Percentiles rank a stretch among this genome's conserved stretches.
Evolutionary conservation across 2,329 filamentous ascomycete species (phyloP).

Genomic region (Cryphonectria japonica): DNA sequence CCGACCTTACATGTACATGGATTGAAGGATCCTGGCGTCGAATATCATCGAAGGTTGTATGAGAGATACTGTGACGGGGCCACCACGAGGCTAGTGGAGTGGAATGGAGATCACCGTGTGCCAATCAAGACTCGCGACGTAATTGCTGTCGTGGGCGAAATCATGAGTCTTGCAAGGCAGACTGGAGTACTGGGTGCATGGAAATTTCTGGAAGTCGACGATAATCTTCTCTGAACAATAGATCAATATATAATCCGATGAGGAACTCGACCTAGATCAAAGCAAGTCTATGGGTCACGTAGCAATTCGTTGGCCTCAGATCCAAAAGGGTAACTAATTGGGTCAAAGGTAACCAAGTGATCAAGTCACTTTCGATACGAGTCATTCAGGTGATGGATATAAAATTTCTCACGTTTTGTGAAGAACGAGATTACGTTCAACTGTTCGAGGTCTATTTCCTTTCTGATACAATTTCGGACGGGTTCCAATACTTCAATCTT

Average conservation of each 20-base stretch:
- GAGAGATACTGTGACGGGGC: constrained; percentile 1
- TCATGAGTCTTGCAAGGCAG: not conserved
- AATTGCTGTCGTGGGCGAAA: not conserved
- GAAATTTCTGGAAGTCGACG: not conserved
- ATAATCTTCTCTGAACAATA: not conserved
- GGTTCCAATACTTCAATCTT: not conserved
- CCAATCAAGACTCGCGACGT: not conserved
- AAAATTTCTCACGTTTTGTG: too few relatives aligned
- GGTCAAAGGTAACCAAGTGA: too few relatives aligned
- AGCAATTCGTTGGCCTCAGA: not conserved
- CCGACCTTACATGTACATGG: constrained; percentile 5
- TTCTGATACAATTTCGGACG: too few relatives aligned
- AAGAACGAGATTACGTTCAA: too few relatives aligned
- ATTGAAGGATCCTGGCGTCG: constrained; percentile 24
- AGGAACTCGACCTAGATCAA: not conserved
- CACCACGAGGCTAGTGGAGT: constrained; percentile 2
- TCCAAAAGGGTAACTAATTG: too few relatives aligned
- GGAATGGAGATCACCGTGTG: constrained; percentile 4
- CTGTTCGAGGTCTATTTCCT: too few relatives aligned
- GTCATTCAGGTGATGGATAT: too few relatives aligned
- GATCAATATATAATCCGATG: not conserved
- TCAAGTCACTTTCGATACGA: too few relatives aligned
- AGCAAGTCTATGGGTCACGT: not conserved
- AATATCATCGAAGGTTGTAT: constrained; percentile 29
- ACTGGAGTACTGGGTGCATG: not conserved